These are phyloP conservation scores for Pyricularia sp. DNA, from an alignment of 2,329 filamentous ascomycete species.

Conservation along the genomic window DNA sequence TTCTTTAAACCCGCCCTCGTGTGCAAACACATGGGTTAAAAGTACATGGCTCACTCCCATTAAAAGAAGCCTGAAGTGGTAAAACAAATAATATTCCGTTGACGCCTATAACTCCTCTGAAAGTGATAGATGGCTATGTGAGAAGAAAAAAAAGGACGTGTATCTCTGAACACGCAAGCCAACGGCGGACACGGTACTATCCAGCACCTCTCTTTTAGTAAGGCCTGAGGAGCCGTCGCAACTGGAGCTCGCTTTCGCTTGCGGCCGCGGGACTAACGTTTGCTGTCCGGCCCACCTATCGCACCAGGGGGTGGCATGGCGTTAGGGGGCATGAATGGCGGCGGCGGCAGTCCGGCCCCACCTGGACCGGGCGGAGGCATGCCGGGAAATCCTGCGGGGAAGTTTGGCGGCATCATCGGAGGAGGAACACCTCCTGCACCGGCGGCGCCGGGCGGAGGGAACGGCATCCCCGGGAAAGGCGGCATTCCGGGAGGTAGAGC, in stretches of 20 bases:
- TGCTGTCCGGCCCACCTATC: constrained; percentile 6
- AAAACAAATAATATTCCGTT: not conserved
- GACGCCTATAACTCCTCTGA: not conserved
- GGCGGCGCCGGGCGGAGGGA: constrained; percentile 19
- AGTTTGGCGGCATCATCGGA: constrained; percentile 22
- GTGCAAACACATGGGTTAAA: not conserved
- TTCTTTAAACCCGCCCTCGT: not conserved
- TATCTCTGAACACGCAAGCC: not conserved
- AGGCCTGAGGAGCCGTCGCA: constrained; percentile 4
- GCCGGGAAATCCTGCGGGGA: constrained; percentile 22
- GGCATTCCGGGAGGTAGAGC: constrained; percentile 22
- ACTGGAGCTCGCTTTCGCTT: too few relatives aligned
- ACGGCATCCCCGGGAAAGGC: constrained; percentile 26
- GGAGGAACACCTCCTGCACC: not conserved
- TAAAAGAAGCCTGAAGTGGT: not conserved
- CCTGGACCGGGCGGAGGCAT: constrained; percentile 23
- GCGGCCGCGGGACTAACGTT: constrained; percentile 16
- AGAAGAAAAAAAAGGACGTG: not conserved
- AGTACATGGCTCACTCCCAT: not conserved
- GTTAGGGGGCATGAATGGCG: constrained; percentile 20
- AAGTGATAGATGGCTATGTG: not conserved
- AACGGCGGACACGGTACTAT: not conserved
- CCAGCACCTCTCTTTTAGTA: not conserved
- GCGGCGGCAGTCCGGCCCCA: constrained; percentile 18
- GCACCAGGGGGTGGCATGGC: constrained; percentile 20